phyloP scores from a whole-genome alignment of 305 asterid species.

The Lippia alba region DNA sequence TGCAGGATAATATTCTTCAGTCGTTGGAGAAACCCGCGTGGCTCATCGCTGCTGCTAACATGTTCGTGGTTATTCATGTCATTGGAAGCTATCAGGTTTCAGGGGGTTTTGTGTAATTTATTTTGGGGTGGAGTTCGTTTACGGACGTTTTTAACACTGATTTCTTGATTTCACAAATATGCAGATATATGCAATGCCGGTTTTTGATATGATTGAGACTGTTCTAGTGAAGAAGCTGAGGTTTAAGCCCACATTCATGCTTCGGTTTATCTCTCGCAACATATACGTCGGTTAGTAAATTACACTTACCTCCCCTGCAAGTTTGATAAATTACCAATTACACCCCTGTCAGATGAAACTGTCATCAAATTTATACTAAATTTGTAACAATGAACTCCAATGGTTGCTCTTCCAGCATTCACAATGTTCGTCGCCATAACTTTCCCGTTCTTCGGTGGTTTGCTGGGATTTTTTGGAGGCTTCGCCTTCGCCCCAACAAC shows the following conservation, averaged over 20 bases:
- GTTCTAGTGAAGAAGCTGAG: slow-evolving; percentile 51
- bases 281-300: slow-evolving; percentile 53
- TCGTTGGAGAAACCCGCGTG: slow-evolving; percentile 61
- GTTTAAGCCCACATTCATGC: slow-evolving; percentile 49
- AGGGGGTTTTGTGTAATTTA: not conserved
- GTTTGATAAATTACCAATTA: no score
- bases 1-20: slow-evolving; percentile 55
- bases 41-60: slow-evolving; percentile 64
- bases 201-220: slow-evolving; percentile 68
- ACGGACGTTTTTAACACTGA: not conserved
- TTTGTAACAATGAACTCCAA: not conserved
- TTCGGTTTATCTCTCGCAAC: slow-evolving; percentile 48
- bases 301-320: not conserved
- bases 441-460: slow-evolving; percentile 68
- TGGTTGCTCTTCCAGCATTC: slow-evolving; percentile 38
- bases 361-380: no score
- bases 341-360: no score
- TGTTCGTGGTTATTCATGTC: slow-evolving; percentile 61
- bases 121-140: not conserved
- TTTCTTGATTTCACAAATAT: not conserved
- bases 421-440: slow-evolving; percentile 59
- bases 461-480: slow-evolving; percentile 69
- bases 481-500: slow-evolving; percentile 73
- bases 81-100: slow-evolving; percentile 64
- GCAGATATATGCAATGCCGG: slow-evolving; percentile 68